phyloP scores from a whole-genome alignment of 208 protist genomes.

The Eutreptiella sp. region DNA sequence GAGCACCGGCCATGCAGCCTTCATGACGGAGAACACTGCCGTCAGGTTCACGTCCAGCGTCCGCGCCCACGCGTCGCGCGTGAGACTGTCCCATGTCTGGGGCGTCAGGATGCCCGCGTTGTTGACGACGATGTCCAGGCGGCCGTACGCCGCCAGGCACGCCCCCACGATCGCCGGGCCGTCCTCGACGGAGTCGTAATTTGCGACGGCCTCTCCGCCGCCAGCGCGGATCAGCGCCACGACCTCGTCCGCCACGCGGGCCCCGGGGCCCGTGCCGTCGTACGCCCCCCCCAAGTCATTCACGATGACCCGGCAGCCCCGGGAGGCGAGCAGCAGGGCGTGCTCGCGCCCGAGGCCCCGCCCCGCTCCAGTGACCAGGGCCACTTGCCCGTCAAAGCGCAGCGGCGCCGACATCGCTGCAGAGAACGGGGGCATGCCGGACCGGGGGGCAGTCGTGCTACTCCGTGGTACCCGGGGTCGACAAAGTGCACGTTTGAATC shows the following conservation, averaged over 20 bases:
- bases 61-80: slow-evolving; percentile 4
- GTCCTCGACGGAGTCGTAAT: slow-evolving; percentile 25
- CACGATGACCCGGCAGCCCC: slow-evolving; percentile 11
- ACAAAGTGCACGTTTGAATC: too few species aligned
- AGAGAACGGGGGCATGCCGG: too few species aligned
- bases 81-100: slow-evolving; percentile 8
- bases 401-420: too few species aligned
- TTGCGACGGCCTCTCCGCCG: slow-evolving; percentile 13
- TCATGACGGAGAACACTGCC: slow-evolving; percentile 10
- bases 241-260: slow-evolving; percentile 5
- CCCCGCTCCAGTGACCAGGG: slow-evolving; percentile 17
- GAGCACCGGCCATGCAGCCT: neutral
- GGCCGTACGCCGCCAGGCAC: slow-evolving; percentile 18
- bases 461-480: too few species aligned
- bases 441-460: too few species aligned
- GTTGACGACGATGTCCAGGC: slow-evolving; percentile 26
- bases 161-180: slow-evolving; percentile 12
- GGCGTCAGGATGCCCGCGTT: slow-evolving; percentile 30
- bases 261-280: slow-evolving; percentile 2
- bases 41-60: slow-evolving; percentile 11
- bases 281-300: slow-evolving; percentile 16
- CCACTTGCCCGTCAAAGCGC: slow-evolving; percentile 17
- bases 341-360: slow-evolving; percentile 9
- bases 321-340: slow-evolving; percentile 8
- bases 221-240: neutral